Evolutionary conservation across 179 eudicot species (phyloP).

Genomic region (Gypsophila paniculata): DNA sequence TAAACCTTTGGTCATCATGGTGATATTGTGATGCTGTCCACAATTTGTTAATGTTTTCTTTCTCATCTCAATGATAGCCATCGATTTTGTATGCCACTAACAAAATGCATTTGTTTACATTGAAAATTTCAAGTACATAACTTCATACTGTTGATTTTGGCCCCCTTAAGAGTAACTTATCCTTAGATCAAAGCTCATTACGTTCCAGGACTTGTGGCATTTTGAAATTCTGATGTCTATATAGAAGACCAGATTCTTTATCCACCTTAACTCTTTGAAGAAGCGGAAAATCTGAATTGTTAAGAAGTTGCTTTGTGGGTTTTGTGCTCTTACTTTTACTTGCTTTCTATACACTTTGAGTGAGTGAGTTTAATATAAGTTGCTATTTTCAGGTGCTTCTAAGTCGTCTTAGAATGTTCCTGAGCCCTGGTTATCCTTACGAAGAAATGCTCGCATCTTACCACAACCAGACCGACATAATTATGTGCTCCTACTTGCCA

Average conservation of each 20-base stretch:
- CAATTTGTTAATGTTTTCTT: neutral
- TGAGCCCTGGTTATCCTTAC: conserved; percentile 95
- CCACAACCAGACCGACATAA: conserved; percentile 77
- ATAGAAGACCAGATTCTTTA: neutral
- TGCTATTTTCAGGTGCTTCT: conserved; percentile 59
- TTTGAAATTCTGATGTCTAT: no score
- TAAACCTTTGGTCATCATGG: neutral
- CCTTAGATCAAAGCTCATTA: neutral
- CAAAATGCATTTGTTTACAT: neutral
- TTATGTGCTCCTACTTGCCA: conserved; percentile 93
- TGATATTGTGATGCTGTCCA: neutral
- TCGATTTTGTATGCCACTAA: neutral
- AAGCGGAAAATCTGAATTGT: neutral
- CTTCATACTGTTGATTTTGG: neutral
- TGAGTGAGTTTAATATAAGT: neutral
- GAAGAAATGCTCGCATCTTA: conserved; percentile 73
- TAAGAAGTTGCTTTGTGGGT: neutral
- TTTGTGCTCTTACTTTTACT: neutral
- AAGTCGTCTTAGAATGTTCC: conserved; percentile 73
- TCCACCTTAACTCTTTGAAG: neutral
- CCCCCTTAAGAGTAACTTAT: no score
- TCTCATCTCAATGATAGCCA: neutral
- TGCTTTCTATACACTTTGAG: neutral
- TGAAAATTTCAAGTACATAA: neutral
- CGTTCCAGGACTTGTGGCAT: no score